Evolutionary conservation across 2,329 filamentous ascomycete species (phyloP).

Genomic region (Mariannaea sp.): DNA sequence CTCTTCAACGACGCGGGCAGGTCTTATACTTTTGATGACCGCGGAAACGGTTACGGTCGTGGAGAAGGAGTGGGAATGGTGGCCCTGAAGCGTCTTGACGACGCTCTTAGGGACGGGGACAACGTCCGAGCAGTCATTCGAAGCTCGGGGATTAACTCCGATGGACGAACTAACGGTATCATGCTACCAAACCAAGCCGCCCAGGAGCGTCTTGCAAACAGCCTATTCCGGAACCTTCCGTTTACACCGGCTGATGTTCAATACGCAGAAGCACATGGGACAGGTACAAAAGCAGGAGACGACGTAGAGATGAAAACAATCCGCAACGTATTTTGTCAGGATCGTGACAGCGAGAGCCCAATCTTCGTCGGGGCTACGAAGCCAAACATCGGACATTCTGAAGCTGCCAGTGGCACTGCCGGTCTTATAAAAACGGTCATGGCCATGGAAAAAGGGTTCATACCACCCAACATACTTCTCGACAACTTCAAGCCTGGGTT

Average conservation of each 20-base stretch:
- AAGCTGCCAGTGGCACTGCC: conserved; percentile 16
- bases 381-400: conserved; percentile 22
- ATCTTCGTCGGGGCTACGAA: too few relatives aligned
- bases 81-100: conserved; percentile 20
- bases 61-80: conserved; percentile 22
- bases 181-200: neutral
- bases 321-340: too few relatives aligned
- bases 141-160: conserved; percentile 8
- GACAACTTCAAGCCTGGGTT: neutral
- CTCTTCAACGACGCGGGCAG: neutral
- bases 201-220: neutral
- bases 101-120: conserved; percentile 5
- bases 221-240: too few relatives aligned
- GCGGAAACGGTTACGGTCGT: conserved; percentile 22
- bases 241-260: too few relatives aligned
- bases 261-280: too few relatives aligned
- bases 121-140: conserved; percentile 14
- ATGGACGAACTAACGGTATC: conserved; percentile 11
- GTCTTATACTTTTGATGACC: conserved; percentile 19
- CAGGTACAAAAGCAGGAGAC: too few relatives aligned
- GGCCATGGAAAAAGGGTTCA: conserved; percentile 11
- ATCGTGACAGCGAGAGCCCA: too few relatives aligned
- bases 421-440: conserved; percentile 18
- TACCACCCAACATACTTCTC: neutral
- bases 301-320: too few relatives aligned